Percentiles rank a stretch among this genome's conserved stretches.
These are phyloP conservation scores for Prunus yedoensis DNA, from an alignment of 331 rosid species.

Conservation along the genomic window DNA sequence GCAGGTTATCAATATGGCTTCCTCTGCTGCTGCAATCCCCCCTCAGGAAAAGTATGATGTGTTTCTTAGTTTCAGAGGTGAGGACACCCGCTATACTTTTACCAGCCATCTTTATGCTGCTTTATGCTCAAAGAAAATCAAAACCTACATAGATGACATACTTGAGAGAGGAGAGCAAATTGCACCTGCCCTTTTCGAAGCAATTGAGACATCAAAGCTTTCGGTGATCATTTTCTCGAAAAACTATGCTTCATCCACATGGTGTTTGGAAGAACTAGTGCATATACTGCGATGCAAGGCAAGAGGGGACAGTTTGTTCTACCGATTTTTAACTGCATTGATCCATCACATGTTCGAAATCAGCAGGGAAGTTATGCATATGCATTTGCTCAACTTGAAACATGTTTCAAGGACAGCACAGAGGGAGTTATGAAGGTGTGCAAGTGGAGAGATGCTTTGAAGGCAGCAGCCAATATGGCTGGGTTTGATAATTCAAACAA, in stretches of 20 bases:
- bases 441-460: not conserved
- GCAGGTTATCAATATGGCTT: not conserved
- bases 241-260: no score
- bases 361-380: not conserved
- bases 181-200: not conserved
- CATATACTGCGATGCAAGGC: constrained; percentile 4
- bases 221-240: constrained; percentile 9
- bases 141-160: not conserved
- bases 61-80: constrained; percentile 19
- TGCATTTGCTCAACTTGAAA: not conserved
- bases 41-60: constrained; percentile 14
- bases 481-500: not conserved
- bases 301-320: not conserved
- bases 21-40: not conserved
- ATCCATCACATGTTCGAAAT: constrained; percentile 14
- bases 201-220: constrained; percentile 5
- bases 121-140: not conserved
- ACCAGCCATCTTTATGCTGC: not conserved
- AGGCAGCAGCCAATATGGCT: not conserved
- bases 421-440: not conserved
- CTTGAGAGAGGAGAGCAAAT: constrained; percentile 8
- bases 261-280: not conserved
- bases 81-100: not conserved
- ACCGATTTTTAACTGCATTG: no score
- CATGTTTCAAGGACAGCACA: not conserved